These are phyloP conservation scores for Kickxella alabastrina DNA, from an alignment of 192 early-diverging fungal genomes.

Conservation along the genomic window DNA sequence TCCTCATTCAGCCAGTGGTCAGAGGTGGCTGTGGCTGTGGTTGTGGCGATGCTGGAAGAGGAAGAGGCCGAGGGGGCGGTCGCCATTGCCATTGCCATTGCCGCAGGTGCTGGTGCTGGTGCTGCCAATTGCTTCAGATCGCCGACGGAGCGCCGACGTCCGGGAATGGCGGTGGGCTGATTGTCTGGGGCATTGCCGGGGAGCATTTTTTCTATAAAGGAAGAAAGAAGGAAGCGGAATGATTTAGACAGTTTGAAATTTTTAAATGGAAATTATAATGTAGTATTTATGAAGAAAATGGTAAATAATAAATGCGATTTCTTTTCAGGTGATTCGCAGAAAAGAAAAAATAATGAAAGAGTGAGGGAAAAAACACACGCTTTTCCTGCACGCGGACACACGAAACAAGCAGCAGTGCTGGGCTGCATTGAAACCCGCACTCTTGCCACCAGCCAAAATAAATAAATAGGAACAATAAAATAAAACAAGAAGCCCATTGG, in stretches of 20 bases:
- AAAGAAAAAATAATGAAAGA: background rate
- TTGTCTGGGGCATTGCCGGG: background rate
- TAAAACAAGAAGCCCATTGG: too few relatives aligned
- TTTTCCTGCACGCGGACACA: background rate
- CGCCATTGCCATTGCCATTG: background rate
- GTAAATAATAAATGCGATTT: background rate
- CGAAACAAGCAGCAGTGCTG: background rate
- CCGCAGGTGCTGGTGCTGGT: background rate
- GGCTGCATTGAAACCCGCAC: too few relatives aligned
- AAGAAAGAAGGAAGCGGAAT: background rate
- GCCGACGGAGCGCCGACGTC: background rate
- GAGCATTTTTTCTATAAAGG: conserved; percentile 5
- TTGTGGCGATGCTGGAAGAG: conserved; percentile 5
- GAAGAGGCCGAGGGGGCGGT: conserved; percentile 5
- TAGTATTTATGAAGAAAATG: background rate
- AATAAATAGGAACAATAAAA: background rate
- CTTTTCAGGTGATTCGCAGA: background rate
- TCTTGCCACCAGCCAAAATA: too few relatives aligned
- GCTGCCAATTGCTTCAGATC: background rate
- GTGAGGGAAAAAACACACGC: background rate
- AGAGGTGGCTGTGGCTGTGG: background rate
- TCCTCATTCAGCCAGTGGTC: conserved; percentile 39
- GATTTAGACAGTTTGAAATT: background rate
- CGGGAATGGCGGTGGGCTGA: background rate
- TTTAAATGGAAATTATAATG: background rate